Evolutionary conservation across 2,329 filamentous ascomycete species (phyloP), one percentile per base, ranked within the genome.

Genomic region (Pseudogymnoascus sp.): DNA sequence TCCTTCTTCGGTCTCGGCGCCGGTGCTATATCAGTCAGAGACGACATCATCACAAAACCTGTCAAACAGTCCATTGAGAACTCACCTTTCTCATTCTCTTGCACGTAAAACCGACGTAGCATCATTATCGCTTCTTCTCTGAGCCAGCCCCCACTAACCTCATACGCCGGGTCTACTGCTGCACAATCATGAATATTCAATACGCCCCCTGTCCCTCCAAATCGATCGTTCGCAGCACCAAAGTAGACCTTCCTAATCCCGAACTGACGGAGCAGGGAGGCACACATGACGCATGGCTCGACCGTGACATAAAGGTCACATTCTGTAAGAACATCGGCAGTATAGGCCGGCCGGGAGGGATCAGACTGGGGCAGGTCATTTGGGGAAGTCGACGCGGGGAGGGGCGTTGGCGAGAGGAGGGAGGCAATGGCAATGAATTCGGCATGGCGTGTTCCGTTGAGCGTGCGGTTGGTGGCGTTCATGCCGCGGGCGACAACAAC

Each of bases 281-380:
- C 94, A 72, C 94, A 99, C 94, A 99, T 99, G 77, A 99, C 91
- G 74, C 94, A 99, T 4, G 94, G 94, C 76, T 99, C 95, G 60
- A 99, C 93, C 0, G 94, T 99, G 57, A 99, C 94, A 74, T 99
- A 99, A 59, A 99, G 84, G 70, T 88, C 86, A 67, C 81, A 82
- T 65, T 92, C 84, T 38, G 78, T 79, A 67, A 97, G 79, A 65
- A 93, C 83, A 11, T 81, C 81, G 35, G 84, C 81, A 60, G 57
- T 59, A 30, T 68, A 67, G 18, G 35, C 87, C 81, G 66, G 94
- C 82, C 59, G 80, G 72, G 71, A 38, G 64, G 65, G 2, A 70
- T 66, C 20, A 69, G 67, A 36, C 70, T 71, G 39, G 66, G 65
- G 2, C 71, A 16, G 35, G 7, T 38, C 57, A 2, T 58, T 58